A percentile compares a stretch with the other conserved stretches of the same genome.
Evolutionary conservation across 225 moss, liverwort and hornwort genomes (phyloP).

Genomic region (Marchantia polymorpha): DNA sequence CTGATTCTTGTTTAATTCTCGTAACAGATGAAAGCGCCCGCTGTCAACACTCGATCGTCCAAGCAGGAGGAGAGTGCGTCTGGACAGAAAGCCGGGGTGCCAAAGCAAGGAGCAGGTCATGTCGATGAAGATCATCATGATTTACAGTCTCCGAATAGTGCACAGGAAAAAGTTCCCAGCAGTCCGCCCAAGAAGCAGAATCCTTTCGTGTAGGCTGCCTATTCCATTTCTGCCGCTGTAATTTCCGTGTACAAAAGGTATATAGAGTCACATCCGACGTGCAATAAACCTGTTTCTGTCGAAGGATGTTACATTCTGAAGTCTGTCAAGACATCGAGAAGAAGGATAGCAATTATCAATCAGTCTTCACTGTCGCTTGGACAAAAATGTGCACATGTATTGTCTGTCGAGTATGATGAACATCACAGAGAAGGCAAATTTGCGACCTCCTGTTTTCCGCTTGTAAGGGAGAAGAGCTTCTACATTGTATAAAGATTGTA

Average conservation of each 20-base stretch:
- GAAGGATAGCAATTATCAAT: background rate
- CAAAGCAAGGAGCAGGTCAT: background rate
- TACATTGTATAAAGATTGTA: too few species aligned
- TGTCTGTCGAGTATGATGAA: background rate
- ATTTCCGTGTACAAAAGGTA: background rate
- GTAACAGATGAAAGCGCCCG: background rate
- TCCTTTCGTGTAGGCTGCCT: slow-evolving; percentile 15
- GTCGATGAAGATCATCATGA: background rate
- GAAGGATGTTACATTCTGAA: background rate
- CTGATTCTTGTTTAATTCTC: background rate
- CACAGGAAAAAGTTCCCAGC: background rate
- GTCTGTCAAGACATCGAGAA: background rate
- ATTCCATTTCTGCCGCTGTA: background rate
- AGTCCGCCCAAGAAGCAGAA: slow-evolving; percentile 20
- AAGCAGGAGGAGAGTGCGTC: background rate
- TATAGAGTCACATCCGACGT: background rate
- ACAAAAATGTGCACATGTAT: background rate
- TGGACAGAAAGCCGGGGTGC: background rate
- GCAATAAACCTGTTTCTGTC: background rate
- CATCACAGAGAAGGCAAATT: background rate
- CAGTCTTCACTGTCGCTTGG: background rate
- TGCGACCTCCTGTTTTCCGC: background rate
- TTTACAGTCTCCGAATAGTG: background rate
- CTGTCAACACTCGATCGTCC: background rate
- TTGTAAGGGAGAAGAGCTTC: background rate